Conservation (phyloP, 116 monocot genomes). For the Cymodocea nodosa region DNA sequence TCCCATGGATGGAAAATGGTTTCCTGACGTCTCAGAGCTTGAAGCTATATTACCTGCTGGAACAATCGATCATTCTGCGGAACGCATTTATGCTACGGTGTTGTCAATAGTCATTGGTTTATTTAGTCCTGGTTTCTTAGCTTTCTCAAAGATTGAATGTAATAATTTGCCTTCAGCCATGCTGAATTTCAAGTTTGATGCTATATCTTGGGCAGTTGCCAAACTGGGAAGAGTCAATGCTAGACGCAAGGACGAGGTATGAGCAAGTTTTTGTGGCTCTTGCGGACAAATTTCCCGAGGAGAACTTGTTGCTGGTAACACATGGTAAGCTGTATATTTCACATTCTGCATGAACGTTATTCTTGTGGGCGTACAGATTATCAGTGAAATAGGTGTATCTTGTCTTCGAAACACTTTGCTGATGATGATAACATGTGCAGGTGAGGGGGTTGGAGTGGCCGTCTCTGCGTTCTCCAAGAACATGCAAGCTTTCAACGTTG, state of each 20-base stretch:
- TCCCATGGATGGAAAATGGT: no score
- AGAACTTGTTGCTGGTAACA: slow-evolving; percentile 73
- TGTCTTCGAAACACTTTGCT: neutral
- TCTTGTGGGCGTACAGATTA: neutral
- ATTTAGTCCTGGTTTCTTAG: no score
- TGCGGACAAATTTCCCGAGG: slow-evolving; percentile 70
- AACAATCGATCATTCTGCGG: no score
- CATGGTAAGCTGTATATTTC: slow-evolving; percentile 41
- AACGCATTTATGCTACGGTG: no score
- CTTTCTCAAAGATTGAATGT: no score
- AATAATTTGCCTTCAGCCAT: no score
- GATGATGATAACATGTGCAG: slow-evolving; percentile 13
- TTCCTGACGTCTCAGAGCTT: no score
- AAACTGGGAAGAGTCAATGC: slow-evolving; percentile 40
- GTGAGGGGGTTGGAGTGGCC: slow-evolving; percentile 61
- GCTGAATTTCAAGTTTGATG: no score
- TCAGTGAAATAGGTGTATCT: neutral
- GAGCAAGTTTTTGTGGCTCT: slow-evolving; percentile 37
- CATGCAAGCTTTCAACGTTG: slow-evolving; percentile 38
- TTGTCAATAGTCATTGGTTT: no score
- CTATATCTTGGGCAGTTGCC: slow-evolving; percentile 34
- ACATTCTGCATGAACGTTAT: neutral
- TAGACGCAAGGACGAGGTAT: slow-evolving; percentile 52
- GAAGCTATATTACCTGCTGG: no score
- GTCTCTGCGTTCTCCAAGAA: slow-evolving; percentile 30